phyloP scores from a whole-genome alignment of 371 early-diverging fungal species.

The Basidiobolus meristosporus region DNA sequence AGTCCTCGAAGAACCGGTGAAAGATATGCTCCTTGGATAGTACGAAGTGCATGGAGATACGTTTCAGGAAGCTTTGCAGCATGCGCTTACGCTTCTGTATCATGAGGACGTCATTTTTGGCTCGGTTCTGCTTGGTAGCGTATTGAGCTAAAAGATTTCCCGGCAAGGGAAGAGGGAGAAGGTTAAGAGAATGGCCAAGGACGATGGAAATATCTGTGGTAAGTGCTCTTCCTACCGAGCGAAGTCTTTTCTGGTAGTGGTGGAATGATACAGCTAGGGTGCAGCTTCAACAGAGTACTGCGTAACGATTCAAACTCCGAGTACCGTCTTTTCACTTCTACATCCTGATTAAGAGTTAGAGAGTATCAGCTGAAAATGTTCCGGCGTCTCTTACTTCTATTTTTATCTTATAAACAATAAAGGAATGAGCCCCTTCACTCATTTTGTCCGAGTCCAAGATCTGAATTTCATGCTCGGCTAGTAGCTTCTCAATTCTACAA shows the following conservation, averaged over 20 bases:
- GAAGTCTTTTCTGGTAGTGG: constrained; percentile 93
- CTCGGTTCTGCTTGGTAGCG: constrained; percentile 58
- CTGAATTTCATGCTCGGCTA: no score
- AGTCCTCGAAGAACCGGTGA: constrained; percentile 75
- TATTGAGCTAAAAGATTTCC: constrained; percentile 68
- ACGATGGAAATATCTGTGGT: no score
- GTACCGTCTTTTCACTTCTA: constrained; percentile 58
- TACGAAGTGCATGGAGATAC: constrained; percentile 65
- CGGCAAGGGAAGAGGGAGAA: no score
- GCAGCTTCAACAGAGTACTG: constrained; percentile 38
- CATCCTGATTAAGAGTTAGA: constrained; percentile 12
- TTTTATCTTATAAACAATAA: no score
- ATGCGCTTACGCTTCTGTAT: constrained; percentile 73
- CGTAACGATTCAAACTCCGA: constrained; percentile 87
- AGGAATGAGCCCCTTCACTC: no score
- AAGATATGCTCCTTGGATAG: constrained; percentile 65
- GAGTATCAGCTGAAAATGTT: no score
- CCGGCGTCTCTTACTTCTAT: no score
- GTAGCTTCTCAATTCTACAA: no score
- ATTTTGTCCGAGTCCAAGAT: no score
- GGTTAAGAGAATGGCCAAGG: no score
- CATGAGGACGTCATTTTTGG: constrained; percentile 65
- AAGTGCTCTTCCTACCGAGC: constrained; percentile 25
- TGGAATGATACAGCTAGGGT: constrained; percentile 75
- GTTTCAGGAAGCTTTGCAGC: constrained; percentile 74